Evolutionary conservation across 441 rosid species (phyloP).

Genomic region (Adansonia rubrostipa): DNA sequence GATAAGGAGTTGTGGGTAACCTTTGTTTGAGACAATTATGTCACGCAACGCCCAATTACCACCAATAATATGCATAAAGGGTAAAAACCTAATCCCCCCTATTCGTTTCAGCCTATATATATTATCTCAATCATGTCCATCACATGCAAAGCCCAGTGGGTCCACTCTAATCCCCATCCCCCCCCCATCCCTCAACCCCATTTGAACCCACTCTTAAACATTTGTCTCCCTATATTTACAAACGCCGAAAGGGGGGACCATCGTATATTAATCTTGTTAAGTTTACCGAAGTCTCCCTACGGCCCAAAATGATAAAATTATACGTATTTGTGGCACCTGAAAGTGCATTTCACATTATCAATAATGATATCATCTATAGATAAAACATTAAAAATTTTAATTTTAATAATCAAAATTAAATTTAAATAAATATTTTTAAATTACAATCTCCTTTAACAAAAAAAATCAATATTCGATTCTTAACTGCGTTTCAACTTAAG

Average conservation of each 20-base stretch:
- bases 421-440: too few relatives aligned
- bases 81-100: constrained; percentile 9
- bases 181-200: too few relatives aligned
- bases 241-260: constrained; percentile 7
- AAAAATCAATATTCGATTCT: not conserved
- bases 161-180: constrained; percentile 13
- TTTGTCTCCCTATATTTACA: not conserved
- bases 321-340: not conserved
- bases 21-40: constrained; percentile 21
- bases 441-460: too few relatives aligned
- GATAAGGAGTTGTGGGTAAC: not conserved
- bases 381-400: too few relatives aligned
- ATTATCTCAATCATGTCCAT: constrained; percentile 21
- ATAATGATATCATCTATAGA: too few relatives aligned
- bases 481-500: not conserved
- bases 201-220: not conserved
- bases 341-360: not conserved
- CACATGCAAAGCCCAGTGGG: constrained; percentile 23
- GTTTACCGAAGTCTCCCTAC: not conserved
- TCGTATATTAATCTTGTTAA: not conserved
- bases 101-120: not conserved
- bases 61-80: constrained; percentile 15
- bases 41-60: not conserved
- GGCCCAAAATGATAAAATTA: not conserved
- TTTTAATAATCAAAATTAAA: too few relatives aligned